Base-by-base conservation (phyloP, 331 rosid species). In the Pyrus hybrid region DNA sequence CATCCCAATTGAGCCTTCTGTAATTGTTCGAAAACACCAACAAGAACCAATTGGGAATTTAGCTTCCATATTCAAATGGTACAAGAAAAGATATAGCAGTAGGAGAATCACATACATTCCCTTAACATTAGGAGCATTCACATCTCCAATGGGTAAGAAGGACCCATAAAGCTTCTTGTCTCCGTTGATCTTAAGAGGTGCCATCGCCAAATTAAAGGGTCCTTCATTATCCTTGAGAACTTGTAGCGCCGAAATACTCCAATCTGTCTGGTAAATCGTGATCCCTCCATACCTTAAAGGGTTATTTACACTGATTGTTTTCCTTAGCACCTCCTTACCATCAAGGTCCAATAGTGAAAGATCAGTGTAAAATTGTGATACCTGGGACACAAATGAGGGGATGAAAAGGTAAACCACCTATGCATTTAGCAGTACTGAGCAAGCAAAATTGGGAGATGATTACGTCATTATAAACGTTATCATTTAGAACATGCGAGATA, bases 181-280 rank as follows among this genome's bases (percentile, higher is more conserved):
- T 75, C 99, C 97, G 30, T 90, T 92, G 85, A 94, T 77, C 89
- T 94, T 60, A 73, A 94, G 88, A 78, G 97, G 97, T 4, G 96
- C 99, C 96, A 90, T 68, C 58, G 98, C 97, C 86, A 94, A 88
- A 83, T 94, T 94, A 80, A 85, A 94, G 60, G 98, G 98, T 77
- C 98, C 96, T 83, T 94, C 93, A 49, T 86, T 83, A 81, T 94
- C 86, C 90, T 91, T 86, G 32, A 88, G 89, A 73, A 94, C 71
- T 86, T 94, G 98, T 68, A 94, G 81, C 9, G 98, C 89, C 2
- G 96, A 88, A 79, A 91, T 76, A 77, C 97, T 87, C 98, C 98
- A 94, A 78, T 94, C 97, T 13, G 99, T 94, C 82, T 91, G 98
- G 85, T 91, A 94, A 76, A 94, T 89, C 29, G 98, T 94, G 75